These are phyloP conservation scores for Endotrypanum monterogeii DNA, from an alignment of 208 protist species.

Conservation along the genomic window DNA sequence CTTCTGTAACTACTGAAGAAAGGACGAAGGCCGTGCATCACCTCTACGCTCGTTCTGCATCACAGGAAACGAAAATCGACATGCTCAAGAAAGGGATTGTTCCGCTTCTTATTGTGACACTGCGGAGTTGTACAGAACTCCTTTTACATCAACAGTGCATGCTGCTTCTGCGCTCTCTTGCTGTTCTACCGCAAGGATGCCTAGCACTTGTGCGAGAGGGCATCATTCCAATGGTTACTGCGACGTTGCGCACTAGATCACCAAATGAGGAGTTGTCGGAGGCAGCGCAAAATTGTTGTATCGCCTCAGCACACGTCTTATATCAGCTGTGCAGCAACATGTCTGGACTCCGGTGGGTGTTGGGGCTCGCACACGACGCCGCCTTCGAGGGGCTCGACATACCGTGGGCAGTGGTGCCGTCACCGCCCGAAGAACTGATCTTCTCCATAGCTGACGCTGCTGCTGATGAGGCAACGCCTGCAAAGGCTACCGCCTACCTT, in stretches of 20 bases:
- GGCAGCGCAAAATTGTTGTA: conserved; percentile 24
- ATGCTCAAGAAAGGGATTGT: conserved; percentile 68
- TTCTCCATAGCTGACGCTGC: conserved; percentile 19
- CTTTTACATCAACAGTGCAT: conserved; percentile 68
- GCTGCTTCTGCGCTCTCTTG: conserved; percentile 74
- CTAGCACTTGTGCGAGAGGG: conserved; percentile 56
- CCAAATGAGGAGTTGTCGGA: conserved; percentile 20
- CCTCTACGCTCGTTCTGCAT: conserved; percentile 74
- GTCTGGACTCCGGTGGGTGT: conserved; percentile 75
- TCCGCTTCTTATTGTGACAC: conserved; percentile 40
- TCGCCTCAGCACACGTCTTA: conserved; percentile 49
- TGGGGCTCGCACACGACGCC: conserved; percentile 38
- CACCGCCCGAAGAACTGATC: conserved; percentile 17
- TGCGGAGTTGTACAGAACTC: conserved; percentile 26
- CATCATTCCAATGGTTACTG: conserved; percentile 46
- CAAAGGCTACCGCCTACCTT: conserved; percentile 11
- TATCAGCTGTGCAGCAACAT: conserved; percentile 58
- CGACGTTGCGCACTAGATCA: conserved; percentile 14
- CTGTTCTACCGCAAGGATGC: conserved; percentile 77
- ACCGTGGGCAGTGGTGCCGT: conserved; percentile 2
- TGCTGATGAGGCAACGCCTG: conserved; percentile 5
- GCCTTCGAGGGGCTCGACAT: conserved; percentile 17
- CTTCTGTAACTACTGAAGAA: conserved; percentile 44
- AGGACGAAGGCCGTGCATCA: conserved; percentile 57
- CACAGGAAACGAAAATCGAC: conserved; percentile 74